Evolutionary conservation across 768 basidiomycete genomes (phyloP).

Genomic region (Russula earlei): DNA sequence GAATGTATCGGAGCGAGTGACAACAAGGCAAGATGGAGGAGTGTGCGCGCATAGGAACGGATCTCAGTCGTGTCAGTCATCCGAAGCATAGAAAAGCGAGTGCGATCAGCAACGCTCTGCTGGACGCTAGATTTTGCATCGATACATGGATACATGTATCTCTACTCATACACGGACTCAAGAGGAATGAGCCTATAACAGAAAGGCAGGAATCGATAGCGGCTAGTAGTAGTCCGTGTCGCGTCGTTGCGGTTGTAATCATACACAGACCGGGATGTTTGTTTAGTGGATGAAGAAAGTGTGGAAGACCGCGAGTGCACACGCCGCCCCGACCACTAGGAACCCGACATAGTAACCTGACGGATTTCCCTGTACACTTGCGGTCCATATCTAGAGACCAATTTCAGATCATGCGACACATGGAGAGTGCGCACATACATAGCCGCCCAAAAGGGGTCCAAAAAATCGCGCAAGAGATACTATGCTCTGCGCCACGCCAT

Average conservation of each 20-base stretch:
- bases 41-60: too few relatives aligned
- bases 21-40: too few relatives aligned
- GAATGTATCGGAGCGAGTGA: too few relatives aligned
- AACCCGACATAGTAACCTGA: slow-evolving; percentile 16
- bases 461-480: slow-evolving; percentile 89
- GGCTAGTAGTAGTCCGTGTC: background rate
- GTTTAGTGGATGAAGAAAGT: slow-evolving; percentile 10
- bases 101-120: background rate
- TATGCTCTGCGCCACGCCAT: slow-evolving; percentile 92
- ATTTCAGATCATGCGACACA: background rate
- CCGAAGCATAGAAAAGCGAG: background rate
- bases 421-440: slow-evolving; percentile 34
- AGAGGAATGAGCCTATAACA: background rate
- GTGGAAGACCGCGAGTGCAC: slow-evolving; percentile 2
- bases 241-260: background rate
- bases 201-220: background rate
- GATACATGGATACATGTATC: background rate
- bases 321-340: slow-evolving; percentile 3
- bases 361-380: slow-evolving; percentile 8
- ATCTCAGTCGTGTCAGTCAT: too few relatives aligned
- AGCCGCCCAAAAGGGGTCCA: slow-evolving; percentile 79
- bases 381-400: slow-evolving; percentile 16
- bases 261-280: background rate
- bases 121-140: background rate
- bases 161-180: background rate